phyloP scores from a whole-genome alignment of 108 stramenopile genomes.

The Aurantiochytrium sp. region DNA sequence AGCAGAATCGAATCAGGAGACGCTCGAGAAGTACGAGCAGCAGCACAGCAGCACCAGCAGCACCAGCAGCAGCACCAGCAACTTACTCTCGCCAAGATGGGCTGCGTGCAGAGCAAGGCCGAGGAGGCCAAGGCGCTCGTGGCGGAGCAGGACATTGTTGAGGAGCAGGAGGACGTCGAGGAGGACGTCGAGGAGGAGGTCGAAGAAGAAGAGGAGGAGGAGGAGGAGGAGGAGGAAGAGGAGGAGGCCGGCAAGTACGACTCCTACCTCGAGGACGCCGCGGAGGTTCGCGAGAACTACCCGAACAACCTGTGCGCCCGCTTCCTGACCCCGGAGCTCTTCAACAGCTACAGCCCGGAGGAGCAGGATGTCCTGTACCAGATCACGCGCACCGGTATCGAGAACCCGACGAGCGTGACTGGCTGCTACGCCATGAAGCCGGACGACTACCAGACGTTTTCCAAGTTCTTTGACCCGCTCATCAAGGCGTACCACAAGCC shows the following conservation, averaged over 20 bases:
- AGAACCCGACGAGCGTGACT: not conserved
- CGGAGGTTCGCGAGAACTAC: not conserved
- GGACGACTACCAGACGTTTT: slow-evolving; percentile 31
- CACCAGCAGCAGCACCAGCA: too few relatives aligned
- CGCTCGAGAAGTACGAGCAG: too few relatives aligned
- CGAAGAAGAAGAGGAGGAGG: not conserved
- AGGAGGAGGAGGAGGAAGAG: not conserved
- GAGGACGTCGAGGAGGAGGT: not conserved
- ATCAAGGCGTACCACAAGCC: slow-evolving; percentile 29
- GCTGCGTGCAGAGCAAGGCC: not conserved
- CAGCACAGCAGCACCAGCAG: too few relatives aligned
- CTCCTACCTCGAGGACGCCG: not conserved
- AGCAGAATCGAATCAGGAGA: too few relatives aligned
- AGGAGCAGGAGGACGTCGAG: too few relatives aligned
- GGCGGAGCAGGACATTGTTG: too few relatives aligned
- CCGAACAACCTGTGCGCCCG: slow-evolving; percentile 22
- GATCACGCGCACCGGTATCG: slow-evolving; percentile 8
- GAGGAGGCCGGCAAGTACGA: not conserved
- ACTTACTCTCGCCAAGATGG: not conserved
- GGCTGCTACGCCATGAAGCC: slow-evolving; percentile 39
- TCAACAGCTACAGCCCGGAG: not conserved
- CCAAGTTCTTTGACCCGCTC: slow-evolving; percentile 27
- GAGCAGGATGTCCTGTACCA: slow-evolving; percentile 31
- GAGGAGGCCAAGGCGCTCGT: not conserved
- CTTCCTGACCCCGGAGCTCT: slow-evolving; percentile 24